Conservation (phyloP, 2,329 filamentous ascomycete genomes). For the Pseudopithomyces chartarum region DNA sequence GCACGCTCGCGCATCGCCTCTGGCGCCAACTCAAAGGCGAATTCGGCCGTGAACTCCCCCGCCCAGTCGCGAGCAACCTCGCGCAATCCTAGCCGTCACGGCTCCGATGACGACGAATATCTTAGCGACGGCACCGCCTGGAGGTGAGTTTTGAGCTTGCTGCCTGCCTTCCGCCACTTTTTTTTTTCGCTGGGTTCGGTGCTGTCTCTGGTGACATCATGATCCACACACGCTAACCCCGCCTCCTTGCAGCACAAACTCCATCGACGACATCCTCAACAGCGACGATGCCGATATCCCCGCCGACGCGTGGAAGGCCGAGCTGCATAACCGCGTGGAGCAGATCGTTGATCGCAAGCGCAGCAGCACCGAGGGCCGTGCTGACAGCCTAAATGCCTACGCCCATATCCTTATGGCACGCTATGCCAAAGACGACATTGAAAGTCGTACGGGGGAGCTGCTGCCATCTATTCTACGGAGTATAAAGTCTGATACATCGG, state of each 20-base stretch:
- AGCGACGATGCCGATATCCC: slow-evolving; percentile 56
- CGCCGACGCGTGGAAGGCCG: slow-evolving; percentile 63
- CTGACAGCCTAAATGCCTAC: slow-evolving; percentile 66
- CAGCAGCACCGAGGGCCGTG: slow-evolving; percentile 73
- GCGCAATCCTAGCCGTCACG: slow-evolving; percentile 63
- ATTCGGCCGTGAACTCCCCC: slow-evolving; percentile 63
- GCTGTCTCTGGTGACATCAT: slow-evolving; percentile 33
- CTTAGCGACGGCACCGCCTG: slow-evolving; percentile 64
- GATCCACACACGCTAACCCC: slow-evolving; percentile 24
- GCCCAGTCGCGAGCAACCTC: slow-evolving; percentile 57
- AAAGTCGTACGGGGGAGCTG: slow-evolving; percentile 64
- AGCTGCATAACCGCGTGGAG: slow-evolving; percentile 69
- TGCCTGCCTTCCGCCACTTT: slow-evolving; percentile 11
- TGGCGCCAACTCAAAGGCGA: slow-evolving; percentile 62
- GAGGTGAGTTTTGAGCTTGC: slow-evolving; percentile 55
- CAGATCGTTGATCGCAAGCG: slow-evolving; percentile 79
- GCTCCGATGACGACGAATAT: slow-evolving; percentile 68
- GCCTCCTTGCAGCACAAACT: slow-evolving; percentile 57
- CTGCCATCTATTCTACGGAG: slow-evolving; percentile 70
- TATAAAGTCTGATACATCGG: slow-evolving; percentile 70
- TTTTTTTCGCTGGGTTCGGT: slow-evolving; percentile 15
- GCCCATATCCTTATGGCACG: slow-evolving; percentile 70
- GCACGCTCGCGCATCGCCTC: slow-evolving; percentile 63
- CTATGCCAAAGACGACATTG: slow-evolving; percentile 68
- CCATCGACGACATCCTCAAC: slow-evolving; percentile 67